Conservation (phyloP, 495 filamentous ascomycete genomes). For the Neurospora sp. region DNA sequence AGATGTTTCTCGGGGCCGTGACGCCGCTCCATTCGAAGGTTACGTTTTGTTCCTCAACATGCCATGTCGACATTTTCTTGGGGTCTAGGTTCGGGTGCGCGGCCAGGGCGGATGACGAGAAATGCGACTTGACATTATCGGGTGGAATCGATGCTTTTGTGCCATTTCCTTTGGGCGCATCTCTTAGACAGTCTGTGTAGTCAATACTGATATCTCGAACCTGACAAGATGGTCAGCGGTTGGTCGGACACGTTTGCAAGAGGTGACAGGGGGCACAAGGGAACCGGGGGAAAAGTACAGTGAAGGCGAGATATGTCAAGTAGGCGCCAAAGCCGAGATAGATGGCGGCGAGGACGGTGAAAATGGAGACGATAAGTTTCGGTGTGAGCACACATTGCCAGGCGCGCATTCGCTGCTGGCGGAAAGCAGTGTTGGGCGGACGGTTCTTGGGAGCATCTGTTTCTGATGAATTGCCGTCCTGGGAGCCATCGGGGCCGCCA, state of each 20-base stretch:
- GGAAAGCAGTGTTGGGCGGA: conserved; percentile 27
- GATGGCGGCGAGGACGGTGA: conserved; percentile 24
- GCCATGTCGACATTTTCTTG: conserved; percentile 21
- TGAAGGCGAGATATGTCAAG: conserved; percentile 23
- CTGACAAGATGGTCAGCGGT: conserved; percentile 37
- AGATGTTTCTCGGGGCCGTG: conserved; percentile 26
- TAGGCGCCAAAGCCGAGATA: conserved; percentile 27
- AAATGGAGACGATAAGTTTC: conserved; percentile 27
- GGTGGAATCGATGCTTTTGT: conserved; percentile 34
- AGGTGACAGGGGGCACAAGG: neutral
- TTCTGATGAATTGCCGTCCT: conserved; percentile 13
- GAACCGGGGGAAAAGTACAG: conserved; percentile 11
- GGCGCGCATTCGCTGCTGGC: conserved; percentile 29
- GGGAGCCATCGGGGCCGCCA: conserved; percentile 15
- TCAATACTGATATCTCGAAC: conserved; percentile 86
- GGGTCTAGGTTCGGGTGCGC: conserved; percentile 19
- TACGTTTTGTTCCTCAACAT: conserved; percentile 7
- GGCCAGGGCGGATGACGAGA: conserved; percentile 39
- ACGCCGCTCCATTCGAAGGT: conserved; percentile 15
- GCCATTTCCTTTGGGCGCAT: conserved; percentile 33
- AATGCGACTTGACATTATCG: conserved; percentile 50
- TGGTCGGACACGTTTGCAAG: conserved; percentile 8
- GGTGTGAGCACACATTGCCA: conserved; percentile 30
- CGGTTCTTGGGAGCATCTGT: conserved; percentile 22
- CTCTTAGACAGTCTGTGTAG: conserved; percentile 63